phyloP scores from a whole-genome alignment of 1,139 yeast genomes.

The Lodderomyces margitis region DNA sequence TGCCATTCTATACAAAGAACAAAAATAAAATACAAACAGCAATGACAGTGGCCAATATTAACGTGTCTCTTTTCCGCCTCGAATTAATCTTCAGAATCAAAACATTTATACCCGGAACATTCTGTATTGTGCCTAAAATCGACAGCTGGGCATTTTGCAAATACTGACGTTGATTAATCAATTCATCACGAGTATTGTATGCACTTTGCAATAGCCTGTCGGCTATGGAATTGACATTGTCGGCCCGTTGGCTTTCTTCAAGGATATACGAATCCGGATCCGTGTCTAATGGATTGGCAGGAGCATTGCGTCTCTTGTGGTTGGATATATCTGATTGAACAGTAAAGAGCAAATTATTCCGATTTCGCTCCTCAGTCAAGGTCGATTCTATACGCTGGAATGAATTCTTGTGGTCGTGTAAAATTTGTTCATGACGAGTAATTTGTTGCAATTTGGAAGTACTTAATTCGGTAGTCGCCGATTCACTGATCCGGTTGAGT shows the following conservation, averaged over 20 bases:
- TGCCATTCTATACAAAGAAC: constrained; percentile 45
- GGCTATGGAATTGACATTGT: constrained; percentile 70
- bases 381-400: constrained; percentile 57
- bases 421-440: constrained; percentile 75
- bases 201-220: constrained; percentile 83
- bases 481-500: constrained; percentile 49
- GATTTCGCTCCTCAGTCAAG: constrained; percentile 72
- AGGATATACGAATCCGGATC: constrained; percentile 61
- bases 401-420: constrained; percentile 67
- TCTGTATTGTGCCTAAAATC: constrained; percentile 57
- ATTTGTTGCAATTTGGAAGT: constrained; percentile 80
- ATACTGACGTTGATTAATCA: constrained; percentile 65
- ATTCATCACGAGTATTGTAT: constrained; percentile 83
- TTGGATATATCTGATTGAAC: constrained; percentile 76
- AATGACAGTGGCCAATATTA: constrained; percentile 76
- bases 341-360: constrained; percentile 67
- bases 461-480: constrained; percentile 52
- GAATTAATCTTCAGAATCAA: constrained; percentile 80
- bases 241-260: constrained; percentile 73
- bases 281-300: constrained; percentile 15
- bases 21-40: constrained; percentile 70
- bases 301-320: constrained; percentile 36
- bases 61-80: constrained; percentile 81
- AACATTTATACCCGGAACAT: constrained; percentile 80
- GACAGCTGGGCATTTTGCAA: constrained; percentile 65